A percentile compares a stretch with the other conserved stretches of the same genome.
These are phyloP conservation scores for Omphalotus olearius DNA, from an alignment of 1,284 basidiomycete species.

Conservation along the genomic window DNA sequence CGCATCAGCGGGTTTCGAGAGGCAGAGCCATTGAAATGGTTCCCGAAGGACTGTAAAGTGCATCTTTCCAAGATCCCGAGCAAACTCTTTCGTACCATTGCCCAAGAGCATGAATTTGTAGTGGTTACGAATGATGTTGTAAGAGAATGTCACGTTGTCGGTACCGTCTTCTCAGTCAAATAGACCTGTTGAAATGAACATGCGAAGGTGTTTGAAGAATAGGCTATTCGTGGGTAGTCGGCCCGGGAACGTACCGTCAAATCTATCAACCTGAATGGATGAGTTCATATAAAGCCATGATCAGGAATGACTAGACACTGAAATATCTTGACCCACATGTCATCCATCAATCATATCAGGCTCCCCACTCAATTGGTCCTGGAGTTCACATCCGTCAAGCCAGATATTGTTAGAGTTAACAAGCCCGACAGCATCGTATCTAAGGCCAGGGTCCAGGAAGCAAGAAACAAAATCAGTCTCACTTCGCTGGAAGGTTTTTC, in stretches of 20 bases:
- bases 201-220: not conserved
- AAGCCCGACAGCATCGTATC: constrained; percentile 29
- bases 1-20: constrained; percentile 13
- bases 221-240: not conserved
- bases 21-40: constrained; percentile 16
- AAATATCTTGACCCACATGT: constrained; percentile 8
- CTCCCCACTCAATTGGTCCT: constrained; percentile 15
- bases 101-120: constrained; percentile 18
- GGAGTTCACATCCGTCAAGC: constrained; percentile 16
- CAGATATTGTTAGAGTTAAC: constrained; percentile 18
- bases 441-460: not conserved
- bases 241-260: constrained; percentile 15
- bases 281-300: not conserved
- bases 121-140: constrained; percentile 19
- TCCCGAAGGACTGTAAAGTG: constrained; percentile 17
- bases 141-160: constrained; percentile 20
- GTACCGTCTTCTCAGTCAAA: constrained; percentile 18
- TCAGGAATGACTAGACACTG: not conserved
- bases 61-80: constrained; percentile 17
- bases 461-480: not conserved
- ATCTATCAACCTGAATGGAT: constrained; percentile 11
- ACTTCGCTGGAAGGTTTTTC: not conserved
- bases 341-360: constrained; percentile 16
- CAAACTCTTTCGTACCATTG: constrained; percentile 16
- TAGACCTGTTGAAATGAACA: constrained; percentile 4